A percentile compares a stretch with the other conserved stretches of the same genome.
Evolutionary conservation across 208 protist species (phyloP).

Genomic region (Crithidia acanthocephali): DNA sequence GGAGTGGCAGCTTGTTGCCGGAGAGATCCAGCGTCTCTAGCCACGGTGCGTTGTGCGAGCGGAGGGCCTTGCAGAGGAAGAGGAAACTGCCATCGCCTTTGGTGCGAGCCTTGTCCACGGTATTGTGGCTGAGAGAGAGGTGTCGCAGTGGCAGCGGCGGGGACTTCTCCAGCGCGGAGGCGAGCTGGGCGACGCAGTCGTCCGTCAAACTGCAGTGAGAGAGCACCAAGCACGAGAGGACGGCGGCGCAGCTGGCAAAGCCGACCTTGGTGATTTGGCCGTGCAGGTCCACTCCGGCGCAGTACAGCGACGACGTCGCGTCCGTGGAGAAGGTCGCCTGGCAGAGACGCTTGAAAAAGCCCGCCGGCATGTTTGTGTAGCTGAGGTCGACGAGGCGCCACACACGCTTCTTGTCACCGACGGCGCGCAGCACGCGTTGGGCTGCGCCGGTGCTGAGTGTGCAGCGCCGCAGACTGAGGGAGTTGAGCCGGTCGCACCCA

Average conservation of each 20-base stretch:
- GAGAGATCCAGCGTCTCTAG: conserved; percentile 63
- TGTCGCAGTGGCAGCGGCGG: conserved; percentile 46
- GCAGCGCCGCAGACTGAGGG: conserved; percentile 35
- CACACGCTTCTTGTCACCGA: conserved; percentile 33
- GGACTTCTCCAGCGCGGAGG: conserved; percentile 41
- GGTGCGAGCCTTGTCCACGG: conserved; percentile 35
- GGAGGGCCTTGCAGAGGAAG: conserved; percentile 70
- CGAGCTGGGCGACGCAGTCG: conserved; percentile 49
- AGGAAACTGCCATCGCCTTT: conserved; percentile 44
- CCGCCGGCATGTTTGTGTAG: conserved; percentile 16
- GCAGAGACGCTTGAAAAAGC: conserved; percentile 35
- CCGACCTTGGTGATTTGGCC: conserved; percentile 36
- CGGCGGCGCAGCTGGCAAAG: conserved; percentile 28
- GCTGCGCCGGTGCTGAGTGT: conserved; percentile 27
- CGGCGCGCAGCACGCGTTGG: conserved; percentile 41
- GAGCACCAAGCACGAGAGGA: conserved; percentile 41
- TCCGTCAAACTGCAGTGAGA: conserved; percentile 45
- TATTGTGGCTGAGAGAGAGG: conserved; percentile 53
- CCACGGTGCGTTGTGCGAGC: conserved; percentile 45
- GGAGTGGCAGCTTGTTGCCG: conserved; percentile 53
- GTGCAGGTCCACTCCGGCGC: conserved; percentile 27
- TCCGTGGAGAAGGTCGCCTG: conserved; percentile 20
- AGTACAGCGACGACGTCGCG: conserved; percentile 28
- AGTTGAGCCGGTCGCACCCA: conserved; percentile 25
- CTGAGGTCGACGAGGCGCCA: conserved; percentile 41